Percentiles rank a stretch among this genome's conserved stretches.
Conservation (phyloP, 768 basidiomycete genomes). For the Galerina marginata region DNA sequence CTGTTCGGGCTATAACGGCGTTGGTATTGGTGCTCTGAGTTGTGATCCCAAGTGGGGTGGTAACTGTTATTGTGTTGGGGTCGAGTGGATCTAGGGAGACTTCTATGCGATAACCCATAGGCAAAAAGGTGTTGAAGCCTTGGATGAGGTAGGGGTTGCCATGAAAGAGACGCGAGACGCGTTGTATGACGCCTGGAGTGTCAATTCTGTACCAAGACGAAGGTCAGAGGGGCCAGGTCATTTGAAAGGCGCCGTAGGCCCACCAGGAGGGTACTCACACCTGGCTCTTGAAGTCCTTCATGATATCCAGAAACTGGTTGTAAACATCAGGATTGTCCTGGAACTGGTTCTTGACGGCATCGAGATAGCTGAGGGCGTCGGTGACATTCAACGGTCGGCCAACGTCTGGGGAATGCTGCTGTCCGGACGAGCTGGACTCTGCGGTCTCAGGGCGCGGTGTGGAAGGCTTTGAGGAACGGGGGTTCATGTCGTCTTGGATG, state of each 20-base stretch:
- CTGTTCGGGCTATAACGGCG: slow-evolving; percentile 28
- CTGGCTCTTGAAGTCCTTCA: slow-evolving; percentile 99
- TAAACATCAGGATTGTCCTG: slow-evolving; percentile 91
- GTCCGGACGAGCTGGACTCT: slow-evolving; percentile 30
- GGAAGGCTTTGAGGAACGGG: slow-evolving; percentile 37
- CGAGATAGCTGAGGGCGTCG: slow-evolving; percentile 91
- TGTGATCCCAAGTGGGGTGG: slow-evolving; percentile 76
- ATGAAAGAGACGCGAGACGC: slow-evolving; percentile 91
- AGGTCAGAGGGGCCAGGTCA: slow-evolving; percentile 14
- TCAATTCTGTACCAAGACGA: slow-evolving; percentile 71
- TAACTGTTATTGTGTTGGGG: slow-evolving; percentile 79
- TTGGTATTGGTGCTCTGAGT: slow-evolving; percentile 62
- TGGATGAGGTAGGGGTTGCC: slow-evolving; percentile 91
- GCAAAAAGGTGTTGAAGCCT: slow-evolving; percentile 98
- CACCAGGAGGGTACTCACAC: slow-evolving; percentile 51
- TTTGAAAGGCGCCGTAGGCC: no score
- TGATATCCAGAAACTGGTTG: slow-evolving; percentile 93
- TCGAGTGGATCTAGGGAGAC: slow-evolving; percentile 73
- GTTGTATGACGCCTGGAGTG: slow-evolving; percentile 95
- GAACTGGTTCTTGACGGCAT: slow-evolving; percentile 93
- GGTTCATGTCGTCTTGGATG: slow-evolving; percentile 24
- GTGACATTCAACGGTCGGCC: slow-evolving; percentile 85
- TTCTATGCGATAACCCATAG: slow-evolving; percentile 93
- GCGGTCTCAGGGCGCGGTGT: slow-evolving; percentile 46
- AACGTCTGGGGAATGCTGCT: slow-evolving; percentile 43